Percentiles rank a stretch among this genome's conserved stretches.
Conservation (phyloP, 352 stramenopile genomes). For the Pythium insidiosum region DNA sequence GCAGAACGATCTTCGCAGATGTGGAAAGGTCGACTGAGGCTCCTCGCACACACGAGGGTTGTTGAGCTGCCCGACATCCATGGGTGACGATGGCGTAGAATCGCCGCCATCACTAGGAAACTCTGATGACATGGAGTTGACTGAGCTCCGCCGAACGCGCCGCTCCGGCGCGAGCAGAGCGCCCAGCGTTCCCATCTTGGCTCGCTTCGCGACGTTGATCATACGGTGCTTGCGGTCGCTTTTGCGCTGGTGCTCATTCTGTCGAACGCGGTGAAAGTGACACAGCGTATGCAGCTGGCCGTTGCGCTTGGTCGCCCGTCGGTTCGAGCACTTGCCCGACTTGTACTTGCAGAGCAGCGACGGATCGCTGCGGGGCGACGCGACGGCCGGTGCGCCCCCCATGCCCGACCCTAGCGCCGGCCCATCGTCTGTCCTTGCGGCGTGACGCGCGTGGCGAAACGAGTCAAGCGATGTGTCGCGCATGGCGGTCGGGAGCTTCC, state of each 20-base stretch:
- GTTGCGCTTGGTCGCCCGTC: constrained; percentile 79
- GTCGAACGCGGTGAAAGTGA: constrained; percentile 73
- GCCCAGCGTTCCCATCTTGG: constrained; percentile 62
- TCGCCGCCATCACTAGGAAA: constrained; percentile 20
- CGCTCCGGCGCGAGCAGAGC: constrained; percentile 26
- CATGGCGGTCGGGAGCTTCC: not conserved
- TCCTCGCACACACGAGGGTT: not conserved
- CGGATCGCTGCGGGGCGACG: constrained; percentile 31
- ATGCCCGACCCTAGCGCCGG: not conserved
- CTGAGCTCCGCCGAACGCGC: constrained; percentile 13
- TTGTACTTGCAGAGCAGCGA: constrained; percentile 81
- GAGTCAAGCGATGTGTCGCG: not conserved
- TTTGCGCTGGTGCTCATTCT: constrained; percentile 85
- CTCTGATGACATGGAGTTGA: constrained; percentile 22
- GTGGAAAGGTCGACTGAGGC: not conserved
- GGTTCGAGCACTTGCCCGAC: constrained; percentile 78
- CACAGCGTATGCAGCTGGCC: constrained; percentile 79
- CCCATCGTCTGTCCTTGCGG: constrained; percentile 1
- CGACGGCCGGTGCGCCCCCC: constrained; percentile 2
- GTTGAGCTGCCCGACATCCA: constrained; percentile 17
- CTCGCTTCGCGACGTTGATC: constrained; percentile 59
- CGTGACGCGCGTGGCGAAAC: not conserved
- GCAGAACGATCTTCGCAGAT: constrained; percentile 1
- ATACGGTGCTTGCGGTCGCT: constrained; percentile 84
- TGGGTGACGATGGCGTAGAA: constrained; percentile 25